These are phyloP conservation scores for Colletotrichum somersetense DNA, from an alignment of 2,329 filamentous ascomycete species.

Conservation along the genomic window DNA sequence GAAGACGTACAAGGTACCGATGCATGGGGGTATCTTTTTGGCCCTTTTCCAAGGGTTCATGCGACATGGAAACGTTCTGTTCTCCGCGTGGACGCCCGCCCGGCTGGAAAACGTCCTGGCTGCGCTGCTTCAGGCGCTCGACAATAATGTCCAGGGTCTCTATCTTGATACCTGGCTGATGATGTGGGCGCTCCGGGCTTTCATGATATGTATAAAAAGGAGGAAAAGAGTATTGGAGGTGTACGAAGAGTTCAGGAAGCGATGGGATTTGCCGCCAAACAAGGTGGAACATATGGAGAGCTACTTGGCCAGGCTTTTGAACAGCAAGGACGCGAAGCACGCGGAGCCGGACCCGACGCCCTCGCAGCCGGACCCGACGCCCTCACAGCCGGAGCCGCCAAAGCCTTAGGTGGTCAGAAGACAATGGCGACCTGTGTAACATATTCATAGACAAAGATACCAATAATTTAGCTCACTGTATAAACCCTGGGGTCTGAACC, in stretches of 20 bases:
- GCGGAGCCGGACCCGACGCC: conserved; percentile 29
- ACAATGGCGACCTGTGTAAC: conserved; percentile 18
- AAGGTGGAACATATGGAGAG: conserved; percentile 62
- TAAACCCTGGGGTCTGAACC: too few species aligned
- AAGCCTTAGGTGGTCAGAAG: conserved; percentile 10
- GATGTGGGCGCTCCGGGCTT: conserved; percentile 72
- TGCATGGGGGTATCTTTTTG: conserved; percentile 83
- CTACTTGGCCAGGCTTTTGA: conserved; percentile 58
- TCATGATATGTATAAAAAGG: conserved; percentile 69
- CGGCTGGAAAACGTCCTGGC: conserved; percentile 77
- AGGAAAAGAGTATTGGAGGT: conserved; percentile 63
- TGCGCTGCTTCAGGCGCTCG: conserved; percentile 70
- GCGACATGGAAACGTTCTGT: conserved; percentile 72
- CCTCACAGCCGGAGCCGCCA: neutral
- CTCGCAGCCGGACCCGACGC: conserved; percentile 32
- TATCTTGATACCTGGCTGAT: conserved; percentile 72
- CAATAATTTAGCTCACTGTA: conserved; percentile 24
- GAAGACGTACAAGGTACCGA: conserved; percentile 73
- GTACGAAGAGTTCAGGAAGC: conserved; percentile 62
- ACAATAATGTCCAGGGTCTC: conserved; percentile 60
- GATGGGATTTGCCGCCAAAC: conserved; percentile 60
- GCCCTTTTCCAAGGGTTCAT: conserved; percentile 87
- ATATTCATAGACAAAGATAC: conserved; percentile 38
- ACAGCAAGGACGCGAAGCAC: conserved; percentile 42
- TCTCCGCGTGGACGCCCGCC: conserved; percentile 78